A percentile compares a stretch with the other conserved stretches of the same genome.
Evolutionary conservation across 768 basidiomycete genomes (phyloP).

Genomic region (Serendipita vermifera): DNA sequence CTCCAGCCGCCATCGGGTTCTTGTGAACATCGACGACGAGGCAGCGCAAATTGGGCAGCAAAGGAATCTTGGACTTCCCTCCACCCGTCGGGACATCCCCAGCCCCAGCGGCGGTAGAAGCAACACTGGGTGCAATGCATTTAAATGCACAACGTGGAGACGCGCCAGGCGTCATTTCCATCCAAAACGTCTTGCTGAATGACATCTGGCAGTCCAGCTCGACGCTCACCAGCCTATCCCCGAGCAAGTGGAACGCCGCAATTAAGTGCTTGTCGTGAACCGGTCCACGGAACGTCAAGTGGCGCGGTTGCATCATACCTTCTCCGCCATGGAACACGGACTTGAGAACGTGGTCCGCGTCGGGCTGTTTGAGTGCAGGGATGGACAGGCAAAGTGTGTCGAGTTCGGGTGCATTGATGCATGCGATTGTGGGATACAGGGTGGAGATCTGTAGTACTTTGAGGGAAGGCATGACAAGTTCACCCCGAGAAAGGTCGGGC

Average conservation of each 20-base stretch:
- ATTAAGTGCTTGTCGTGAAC: neutral
- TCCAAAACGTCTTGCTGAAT: neutral
- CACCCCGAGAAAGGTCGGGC: neutral
- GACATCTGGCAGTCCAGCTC: neutral
- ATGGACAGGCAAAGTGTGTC: neutral
- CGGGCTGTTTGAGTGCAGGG: neutral
- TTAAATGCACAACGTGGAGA: no score
- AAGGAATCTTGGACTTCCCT: no score
- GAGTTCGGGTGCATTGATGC: neutral
- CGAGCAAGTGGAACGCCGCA: neutral
- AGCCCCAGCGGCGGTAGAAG: no score
- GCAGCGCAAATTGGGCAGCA: no score
- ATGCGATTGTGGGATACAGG: neutral
- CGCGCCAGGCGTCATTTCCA: neutral
- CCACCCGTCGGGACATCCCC: no score
- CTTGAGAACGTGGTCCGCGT: neutral
- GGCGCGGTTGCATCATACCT: neutral
- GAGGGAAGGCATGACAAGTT: neutral
- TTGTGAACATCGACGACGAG: no score
- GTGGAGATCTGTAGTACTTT: constrained; percentile 2
- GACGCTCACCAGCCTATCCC: neutral
- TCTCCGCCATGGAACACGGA: neutral
- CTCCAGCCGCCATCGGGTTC: no score
- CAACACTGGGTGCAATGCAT: no score
- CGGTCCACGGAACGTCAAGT: neutral